A percentile compares a stretch with the other conserved stretches of the same genome.
Conservation (phyloP, 768 basidiomycete species). For the Suillus occidentalis region DNA sequence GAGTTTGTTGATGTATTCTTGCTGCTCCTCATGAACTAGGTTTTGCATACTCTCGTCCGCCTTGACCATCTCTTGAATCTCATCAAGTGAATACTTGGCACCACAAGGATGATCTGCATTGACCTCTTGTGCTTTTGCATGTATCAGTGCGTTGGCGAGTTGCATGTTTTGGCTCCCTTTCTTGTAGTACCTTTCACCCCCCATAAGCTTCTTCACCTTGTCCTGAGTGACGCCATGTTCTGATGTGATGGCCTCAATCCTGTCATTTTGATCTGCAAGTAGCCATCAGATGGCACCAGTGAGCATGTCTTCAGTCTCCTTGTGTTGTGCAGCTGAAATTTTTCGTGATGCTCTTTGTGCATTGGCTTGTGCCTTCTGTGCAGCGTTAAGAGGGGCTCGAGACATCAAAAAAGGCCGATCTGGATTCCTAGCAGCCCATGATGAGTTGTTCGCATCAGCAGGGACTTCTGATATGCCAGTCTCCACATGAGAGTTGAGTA, state of each 20-base stretch:
- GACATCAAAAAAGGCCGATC: not conserved
- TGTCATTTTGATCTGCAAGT: not conserved
- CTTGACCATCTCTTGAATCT: conserved; percentile 4
- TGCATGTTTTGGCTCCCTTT: not conserved
- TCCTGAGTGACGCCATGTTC: not conserved
- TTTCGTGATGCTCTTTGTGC: not conserved
- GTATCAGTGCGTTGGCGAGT: not conserved
- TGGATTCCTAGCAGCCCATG: not conserved
- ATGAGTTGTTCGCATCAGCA: not conserved
- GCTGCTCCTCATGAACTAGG: not conserved
- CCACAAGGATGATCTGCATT: conserved; percentile 2
- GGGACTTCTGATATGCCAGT: not conserved
- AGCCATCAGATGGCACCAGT: not conserved
- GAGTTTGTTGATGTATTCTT: conserved; percentile 5
- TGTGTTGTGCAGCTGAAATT: not conserved
- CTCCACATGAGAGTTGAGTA: no score
- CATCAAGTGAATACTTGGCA: not conserved
- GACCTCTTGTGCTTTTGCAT: not conserved
- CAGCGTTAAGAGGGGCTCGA: not conserved
- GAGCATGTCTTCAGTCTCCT: not conserved
- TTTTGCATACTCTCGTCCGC: not conserved
- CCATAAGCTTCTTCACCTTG: conserved; percentile 6
- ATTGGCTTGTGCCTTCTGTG: not conserved
- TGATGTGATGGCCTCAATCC: not conserved
- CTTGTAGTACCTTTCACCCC: not conserved